phyloP scores from a whole-genome alignment of 192 early-diverging fungal genomes.

The Backusella psychrophila region DNA sequence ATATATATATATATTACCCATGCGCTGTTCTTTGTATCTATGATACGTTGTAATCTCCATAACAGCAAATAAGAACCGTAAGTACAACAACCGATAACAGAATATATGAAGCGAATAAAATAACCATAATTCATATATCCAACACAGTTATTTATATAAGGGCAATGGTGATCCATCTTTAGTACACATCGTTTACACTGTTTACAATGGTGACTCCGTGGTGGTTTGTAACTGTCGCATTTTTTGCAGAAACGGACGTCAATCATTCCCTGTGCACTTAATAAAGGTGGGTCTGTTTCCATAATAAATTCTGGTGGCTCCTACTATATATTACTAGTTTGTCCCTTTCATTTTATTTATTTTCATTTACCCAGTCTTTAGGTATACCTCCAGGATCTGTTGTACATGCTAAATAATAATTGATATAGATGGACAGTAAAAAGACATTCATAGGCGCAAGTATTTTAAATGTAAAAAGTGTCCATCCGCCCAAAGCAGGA shows the following conservation, averaged over 20 bases:
- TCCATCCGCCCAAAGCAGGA: slow-evolving; percentile 15
- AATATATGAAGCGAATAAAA: slow-evolving; percentile 78
- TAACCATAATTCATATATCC: slow-evolving; percentile 72
- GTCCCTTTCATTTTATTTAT: neutral
- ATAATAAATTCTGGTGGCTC: slow-evolving; percentile 10
- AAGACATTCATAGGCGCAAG: slow-evolving; percentile 72
- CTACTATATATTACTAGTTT: neutral
- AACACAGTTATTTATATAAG: slow-evolving; percentile 90
- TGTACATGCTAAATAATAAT: slow-evolving; percentile 77
- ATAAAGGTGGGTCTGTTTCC: neutral
- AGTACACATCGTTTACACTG: slow-evolving; percentile 75
- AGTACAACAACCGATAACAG: slow-evolving; percentile 54
- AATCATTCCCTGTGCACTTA: slow-evolving; percentile 50
- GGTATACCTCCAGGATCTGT: slow-evolving; percentile 79
- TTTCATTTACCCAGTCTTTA: slow-evolving; percentile 35
- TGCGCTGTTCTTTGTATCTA: slow-evolving; percentile 12
- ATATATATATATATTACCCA: neutral
- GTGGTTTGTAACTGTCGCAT: slow-evolving; percentile 66
- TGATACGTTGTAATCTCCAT: slow-evolving; percentile 47
- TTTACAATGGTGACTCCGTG: slow-evolving; percentile 75
- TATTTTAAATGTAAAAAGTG: slow-evolving; percentile 14
- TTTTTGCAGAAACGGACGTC: slow-evolving; percentile 67
- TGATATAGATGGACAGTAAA: slow-evolving; percentile 69
- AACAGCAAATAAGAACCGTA: slow-evolving; percentile 56
- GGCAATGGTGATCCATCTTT: slow-evolving; percentile 89